Percentiles rank a stretch among this genome's conserved stretches.
Evolutionary conservation across 2,329 filamentous ascomycete species (phyloP).

Genomic region (Fusarium compactum): DNA sequence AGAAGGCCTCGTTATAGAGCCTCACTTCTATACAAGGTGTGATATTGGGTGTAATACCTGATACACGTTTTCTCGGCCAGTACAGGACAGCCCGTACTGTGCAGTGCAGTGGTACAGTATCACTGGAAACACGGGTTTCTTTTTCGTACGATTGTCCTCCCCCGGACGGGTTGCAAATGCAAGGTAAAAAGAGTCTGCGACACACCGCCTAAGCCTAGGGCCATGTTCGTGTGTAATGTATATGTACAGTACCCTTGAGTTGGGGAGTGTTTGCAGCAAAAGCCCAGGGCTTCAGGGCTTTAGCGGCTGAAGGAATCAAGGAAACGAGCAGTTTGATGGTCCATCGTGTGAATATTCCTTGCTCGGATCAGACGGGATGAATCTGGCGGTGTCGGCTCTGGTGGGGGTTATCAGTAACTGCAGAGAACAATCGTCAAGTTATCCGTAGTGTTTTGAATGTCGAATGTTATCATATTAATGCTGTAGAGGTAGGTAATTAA

Average conservation of each 20-base stretch:
- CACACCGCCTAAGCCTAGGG: constrained; percentile 44
- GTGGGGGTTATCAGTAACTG: not conserved
- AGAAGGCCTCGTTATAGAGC: constrained; percentile 30
- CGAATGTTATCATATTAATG: not conserved
- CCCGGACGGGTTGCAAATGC: constrained; percentile 8
- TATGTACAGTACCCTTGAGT: not conserved
- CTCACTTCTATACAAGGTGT: constrained; percentile 20
- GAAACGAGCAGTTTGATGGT: constrained; percentile 24
- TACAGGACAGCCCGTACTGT: constrained; percentile 2
- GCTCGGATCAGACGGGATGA: constrained; percentile 19
- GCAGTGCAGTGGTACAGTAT: constrained; percentile 15
- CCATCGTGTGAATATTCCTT: constrained; percentile 23
- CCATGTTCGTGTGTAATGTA: constrained; percentile 35
- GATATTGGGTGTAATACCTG: constrained; percentile 28
- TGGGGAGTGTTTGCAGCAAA: constrained; percentile 46
- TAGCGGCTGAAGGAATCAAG: constrained; percentile 41
- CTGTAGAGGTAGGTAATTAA: constrained; percentile 10
- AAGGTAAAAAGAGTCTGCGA: constrained; percentile 32
- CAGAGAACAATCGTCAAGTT: not conserved
- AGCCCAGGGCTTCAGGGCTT: constrained; percentile 22
- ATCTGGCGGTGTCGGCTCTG: constrained; percentile 23
- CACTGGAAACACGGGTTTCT: constrained; percentile 34
- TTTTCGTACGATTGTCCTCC: constrained; percentile 38
- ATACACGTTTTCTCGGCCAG: constrained; percentile 40
- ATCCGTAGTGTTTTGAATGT: not conserved